Evolutionary conservation across 1,284 basidiomycete species (phyloP).

Genomic region (Leccinum subrobustum): DNA sequence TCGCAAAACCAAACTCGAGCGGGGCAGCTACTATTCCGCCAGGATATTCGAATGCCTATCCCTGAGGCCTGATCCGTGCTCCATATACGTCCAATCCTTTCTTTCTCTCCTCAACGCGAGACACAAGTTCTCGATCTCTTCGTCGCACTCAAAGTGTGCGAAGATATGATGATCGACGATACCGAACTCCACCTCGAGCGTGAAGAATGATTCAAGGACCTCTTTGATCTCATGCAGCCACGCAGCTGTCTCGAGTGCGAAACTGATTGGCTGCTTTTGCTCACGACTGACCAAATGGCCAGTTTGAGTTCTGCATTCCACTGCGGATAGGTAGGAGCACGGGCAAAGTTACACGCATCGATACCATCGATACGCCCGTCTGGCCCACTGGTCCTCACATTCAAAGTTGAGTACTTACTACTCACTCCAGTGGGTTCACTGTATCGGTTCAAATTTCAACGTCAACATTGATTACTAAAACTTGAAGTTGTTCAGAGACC

Average conservation of each 20-base stretch:
- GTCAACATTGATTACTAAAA: too few relatives aligned
- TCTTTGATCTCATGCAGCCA: slow-evolving; percentile 74
- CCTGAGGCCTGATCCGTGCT: slow-evolving; percentile 54
- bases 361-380: background rate
- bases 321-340: too few relatives aligned
- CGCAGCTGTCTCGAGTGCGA: slow-evolving; percentile 47
- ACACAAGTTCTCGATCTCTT: slow-evolving; percentile 72
- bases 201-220: slow-evolving; percentile 68
- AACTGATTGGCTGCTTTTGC: background rate
- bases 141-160: slow-evolving; percentile 72
- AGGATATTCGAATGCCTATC: slow-evolving; percentile 18
- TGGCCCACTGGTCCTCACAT: background rate
- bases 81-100: too few relatives aligned
- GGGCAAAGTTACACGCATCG: background rate
- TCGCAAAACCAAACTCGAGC: too few relatives aligned
- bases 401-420: background rate
- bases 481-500: too few relatives aligned
- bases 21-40: too few relatives aligned
- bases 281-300: too few relatives aligned
- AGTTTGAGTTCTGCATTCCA: background rate
- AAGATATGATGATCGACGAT: slow-evolving; percentile 72
- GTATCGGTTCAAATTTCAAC: too few relatives aligned
- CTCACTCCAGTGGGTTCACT: too few relatives aligned
- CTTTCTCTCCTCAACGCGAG: too few relatives aligned
- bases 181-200: slow-evolving; percentile 68